A percentile compares a stretch with the other conserved stretches of the same genome.
Evolutionary conservation across 768 basidiomycete genomes (phyloP).

Genomic region (Kwoniella newhampshirensis): DNA sequence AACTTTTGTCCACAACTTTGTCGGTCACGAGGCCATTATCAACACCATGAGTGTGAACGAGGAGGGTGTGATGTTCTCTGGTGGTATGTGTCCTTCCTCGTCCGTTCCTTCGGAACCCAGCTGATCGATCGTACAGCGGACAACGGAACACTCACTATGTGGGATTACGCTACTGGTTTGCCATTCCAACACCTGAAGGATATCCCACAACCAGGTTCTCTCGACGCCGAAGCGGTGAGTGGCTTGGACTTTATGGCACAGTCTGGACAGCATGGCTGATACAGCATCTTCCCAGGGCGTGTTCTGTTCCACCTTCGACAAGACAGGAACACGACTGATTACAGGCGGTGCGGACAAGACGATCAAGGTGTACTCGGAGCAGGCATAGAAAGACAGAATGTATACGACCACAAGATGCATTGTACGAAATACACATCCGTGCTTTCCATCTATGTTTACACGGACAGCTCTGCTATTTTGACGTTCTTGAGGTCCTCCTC

Average conservation of each 20-base stretch:
- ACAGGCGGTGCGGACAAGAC: conserved; percentile 99
- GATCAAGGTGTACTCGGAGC: conserved; percentile 66
- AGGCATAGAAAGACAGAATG: conserved; percentile 23
- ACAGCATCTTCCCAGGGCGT: too few species aligned
- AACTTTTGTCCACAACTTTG: conserved; percentile 91
- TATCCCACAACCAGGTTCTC: conserved; percentile 92
- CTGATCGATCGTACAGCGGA: conserved; percentile 62
- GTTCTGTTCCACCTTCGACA: conserved; percentile 95
- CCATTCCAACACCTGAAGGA: conserved; percentile 94
- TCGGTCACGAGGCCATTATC: conserved; percentile 95
- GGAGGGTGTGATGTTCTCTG: conserved; percentile 96
- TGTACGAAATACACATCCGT: neutral
- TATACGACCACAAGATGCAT: neutral
- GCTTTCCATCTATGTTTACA: conserved; percentile 33
- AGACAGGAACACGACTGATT: conserved; percentile 81
- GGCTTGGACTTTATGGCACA: neutral
- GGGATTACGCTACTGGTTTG: conserved; percentile 92
- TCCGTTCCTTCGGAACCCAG: neutral
- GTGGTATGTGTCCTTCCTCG: conserved; percentile 61
- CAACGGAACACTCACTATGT: conserved; percentile 84
- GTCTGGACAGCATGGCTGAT: too few species aligned
- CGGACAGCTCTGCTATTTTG: conserved; percentile 54
- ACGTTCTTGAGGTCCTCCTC: conserved; percentile 51
- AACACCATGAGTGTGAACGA: conserved; percentile 91
- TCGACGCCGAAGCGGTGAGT: conserved; percentile 81